Evolutionary conservation across 2,329 filamentous ascomycete genomes (phyloP).

Genomic region (Neoarthrinium moseri): DNA sequence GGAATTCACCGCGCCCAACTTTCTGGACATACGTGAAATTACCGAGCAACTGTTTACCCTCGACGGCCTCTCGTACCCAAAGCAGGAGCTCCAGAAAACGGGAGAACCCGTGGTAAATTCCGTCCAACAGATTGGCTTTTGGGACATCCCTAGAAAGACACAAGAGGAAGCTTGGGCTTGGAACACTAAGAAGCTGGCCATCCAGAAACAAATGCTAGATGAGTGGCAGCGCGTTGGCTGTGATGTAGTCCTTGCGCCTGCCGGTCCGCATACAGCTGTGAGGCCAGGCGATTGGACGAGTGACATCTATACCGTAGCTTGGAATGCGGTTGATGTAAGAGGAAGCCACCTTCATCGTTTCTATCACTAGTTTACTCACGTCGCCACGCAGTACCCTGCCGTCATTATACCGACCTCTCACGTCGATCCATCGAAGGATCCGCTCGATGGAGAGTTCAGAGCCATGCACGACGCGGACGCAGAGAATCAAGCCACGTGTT

Average conservation of each 20-base stretch:
- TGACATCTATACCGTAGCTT: constrained; percentile 32
- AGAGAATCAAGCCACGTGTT: constrained; percentile 28
- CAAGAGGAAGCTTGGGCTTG: constrained; percentile 31
- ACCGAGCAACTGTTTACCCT: constrained; percentile 32
- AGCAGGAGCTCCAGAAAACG: constrained; percentile 25
- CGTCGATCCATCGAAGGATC: constrained; percentile 27
- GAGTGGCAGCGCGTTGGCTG: constrained; percentile 29
- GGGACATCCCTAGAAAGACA: constrained; percentile 28
- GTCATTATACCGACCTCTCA: constrained; percentile 29
- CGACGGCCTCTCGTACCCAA: constrained; percentile 32
- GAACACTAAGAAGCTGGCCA: constrained; percentile 28
- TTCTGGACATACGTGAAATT: constrained; percentile 26
- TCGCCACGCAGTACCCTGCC: constrained; percentile 32
- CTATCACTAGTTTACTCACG: no score
- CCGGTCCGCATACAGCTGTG: constrained; percentile 29
- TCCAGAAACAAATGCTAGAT: constrained; percentile 35
- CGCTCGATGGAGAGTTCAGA: constrained; percentile 21
- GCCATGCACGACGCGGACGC: constrained; percentile 22
- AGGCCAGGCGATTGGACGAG: constrained; percentile 30
- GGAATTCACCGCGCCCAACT: constrained; percentile 28
- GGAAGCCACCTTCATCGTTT: no score
- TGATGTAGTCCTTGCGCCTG: constrained; percentile 27
- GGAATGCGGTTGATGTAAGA: constrained; percentile 33
- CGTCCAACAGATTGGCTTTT: constrained; percentile 32
- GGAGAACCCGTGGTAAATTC: constrained; percentile 30